These are phyloP conservation scores for Pulveroboletus ravenelii DNA, from an alignment of 768 basidiomycete species.

Conservation along the genomic window DNA sequence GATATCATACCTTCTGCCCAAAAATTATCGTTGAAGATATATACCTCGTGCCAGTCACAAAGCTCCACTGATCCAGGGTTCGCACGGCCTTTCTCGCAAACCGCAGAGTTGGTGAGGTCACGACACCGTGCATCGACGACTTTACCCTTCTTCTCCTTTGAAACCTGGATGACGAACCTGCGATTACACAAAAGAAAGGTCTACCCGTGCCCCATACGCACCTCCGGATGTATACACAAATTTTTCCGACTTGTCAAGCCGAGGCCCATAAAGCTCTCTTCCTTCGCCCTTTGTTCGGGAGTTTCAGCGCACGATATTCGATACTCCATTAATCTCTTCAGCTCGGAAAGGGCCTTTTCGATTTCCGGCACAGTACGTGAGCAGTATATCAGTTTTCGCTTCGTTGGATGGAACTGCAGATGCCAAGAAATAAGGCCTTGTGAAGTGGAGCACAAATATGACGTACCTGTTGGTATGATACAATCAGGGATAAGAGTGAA, in stretches of 20 bases:
- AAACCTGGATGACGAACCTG: constrained; percentile 50
- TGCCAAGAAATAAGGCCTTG: not conserved
- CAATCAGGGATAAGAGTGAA: constrained; percentile 88
- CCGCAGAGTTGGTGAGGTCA: constrained; percentile 84
- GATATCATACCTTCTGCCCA: not conserved
- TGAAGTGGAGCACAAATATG: not conserved
- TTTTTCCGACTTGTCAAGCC: constrained; percentile 96
- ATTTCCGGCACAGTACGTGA: constrained; percentile 99
- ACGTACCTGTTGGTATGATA: constrained; percentile 92
- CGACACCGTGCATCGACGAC: constrained; percentile 96
- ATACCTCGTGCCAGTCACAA: constrained; percentile 94
- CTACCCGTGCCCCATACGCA: constrained; percentile 30
- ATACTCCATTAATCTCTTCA: constrained; percentile 92
- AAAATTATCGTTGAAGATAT: constrained; percentile 10
- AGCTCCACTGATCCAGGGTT: constrained; percentile 88
- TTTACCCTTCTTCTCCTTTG: constrained; percentile 97
- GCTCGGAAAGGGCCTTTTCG: constrained; percentile 93
- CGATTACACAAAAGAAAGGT: not conserved
- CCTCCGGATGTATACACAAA: constrained; percentile 92
- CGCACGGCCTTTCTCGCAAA: constrained; percentile 75
- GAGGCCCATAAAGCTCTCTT: constrained; percentile 78
- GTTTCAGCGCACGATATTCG: constrained; percentile 69
- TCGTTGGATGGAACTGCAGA: constrained; percentile 81
- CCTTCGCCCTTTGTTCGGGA: constrained; percentile 70
- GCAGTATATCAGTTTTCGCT: constrained; percentile 95